Conservation (phyloP, 164 flowering plant genomes). For the Macadamia tetraphylla region DNA sequence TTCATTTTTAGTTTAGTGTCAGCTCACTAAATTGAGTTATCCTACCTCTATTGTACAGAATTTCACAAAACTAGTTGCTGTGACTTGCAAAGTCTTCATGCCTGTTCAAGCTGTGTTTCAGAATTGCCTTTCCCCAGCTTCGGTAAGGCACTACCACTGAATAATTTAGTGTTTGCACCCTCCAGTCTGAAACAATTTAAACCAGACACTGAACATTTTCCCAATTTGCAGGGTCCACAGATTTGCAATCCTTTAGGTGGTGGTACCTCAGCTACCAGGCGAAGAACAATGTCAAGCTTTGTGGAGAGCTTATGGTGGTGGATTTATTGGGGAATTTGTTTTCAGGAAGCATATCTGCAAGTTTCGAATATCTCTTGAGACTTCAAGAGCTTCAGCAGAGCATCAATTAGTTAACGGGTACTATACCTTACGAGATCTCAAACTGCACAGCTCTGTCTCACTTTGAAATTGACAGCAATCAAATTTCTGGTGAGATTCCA, state of each 20-base stretch:
- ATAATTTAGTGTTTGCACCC: constrained; percentile 6
- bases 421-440: constrained; percentile 54
- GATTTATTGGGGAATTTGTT: constrained; percentile 76
- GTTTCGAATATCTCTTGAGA: constrained; percentile 46
- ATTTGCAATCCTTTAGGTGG: constrained; percentile 4
- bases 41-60: neutral
- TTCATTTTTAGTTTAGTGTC: too few relatives aligned
- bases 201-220: constrained; percentile 13
- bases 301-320: constrained; percentile 49
- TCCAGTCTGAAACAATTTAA: neutral
- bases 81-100: constrained; percentile 18
- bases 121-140: constrained; percentile 11
- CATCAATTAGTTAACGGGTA: constrained; percentile 69
- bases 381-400: constrained; percentile 79
- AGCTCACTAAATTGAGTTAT: too few relatives aligned
- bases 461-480: constrained; percentile 81
- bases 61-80: constrained; percentile 1
- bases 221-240: constrained; percentile 8
- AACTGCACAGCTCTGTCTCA: constrained; percentile 58
- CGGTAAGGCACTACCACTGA: constrained; percentile 5
- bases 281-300: constrained; percentile 20
- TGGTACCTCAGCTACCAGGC: constrained; percentile 8
- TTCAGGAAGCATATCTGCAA: constrained; percentile 68
- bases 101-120: constrained; percentile 20
- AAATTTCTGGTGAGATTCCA: constrained; percentile 75